Conservation (phyloP, 768 basidiomycete species). For the Stropharia rugosoannulata region DNA sequence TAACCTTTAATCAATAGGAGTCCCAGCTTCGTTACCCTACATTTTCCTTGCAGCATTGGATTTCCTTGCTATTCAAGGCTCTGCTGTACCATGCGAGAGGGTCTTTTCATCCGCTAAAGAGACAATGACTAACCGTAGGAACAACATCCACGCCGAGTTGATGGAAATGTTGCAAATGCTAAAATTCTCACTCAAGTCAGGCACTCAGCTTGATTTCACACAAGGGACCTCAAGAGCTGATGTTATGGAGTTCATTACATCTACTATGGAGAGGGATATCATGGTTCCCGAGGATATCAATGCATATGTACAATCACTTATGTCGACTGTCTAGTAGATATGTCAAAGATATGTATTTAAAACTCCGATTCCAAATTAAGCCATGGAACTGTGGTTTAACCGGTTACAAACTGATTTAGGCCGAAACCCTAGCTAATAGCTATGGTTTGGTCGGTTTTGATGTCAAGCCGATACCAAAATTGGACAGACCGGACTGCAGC, state of each 20-base stretch:
- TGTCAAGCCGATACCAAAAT: neutral
- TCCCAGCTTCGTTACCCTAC: too few relatives aligned
- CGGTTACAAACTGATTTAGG: neutral
- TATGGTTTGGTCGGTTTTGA: neutral
- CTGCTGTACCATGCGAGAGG: slow-evolving; percentile 13
- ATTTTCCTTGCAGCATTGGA: too few relatives aligned
- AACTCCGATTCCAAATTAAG: neutral
- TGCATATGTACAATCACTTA: slow-evolving; percentile 10
- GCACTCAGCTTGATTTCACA: slow-evolving; percentile 11
- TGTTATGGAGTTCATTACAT: slow-evolving; percentile 4
- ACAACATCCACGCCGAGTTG: slow-evolving; percentile 1
- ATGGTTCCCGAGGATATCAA: slow-evolving; percentile 6
- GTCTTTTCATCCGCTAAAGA: slow-evolving; percentile 18
- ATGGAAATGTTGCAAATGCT: slow-evolving; percentile 16
- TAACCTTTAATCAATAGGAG: too few relatives aligned
- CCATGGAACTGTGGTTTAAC: neutral
- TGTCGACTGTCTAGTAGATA: slow-evolving; percentile 3
- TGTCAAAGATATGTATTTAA: slow-evolving; percentile 1
- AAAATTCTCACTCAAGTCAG: slow-evolving; percentile 11
- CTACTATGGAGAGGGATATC: neutral
- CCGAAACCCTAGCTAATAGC: neutral
- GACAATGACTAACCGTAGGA: slow-evolving; percentile 8
- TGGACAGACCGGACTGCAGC: slow-evolving; percentile 5
- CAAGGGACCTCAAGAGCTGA: slow-evolving; percentile 1
- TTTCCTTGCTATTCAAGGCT: slow-evolving; percentile 7